Conservation (phyloP, 768 basidiomycete species). For the Boletus pseudo-olivaceus region DNA sequence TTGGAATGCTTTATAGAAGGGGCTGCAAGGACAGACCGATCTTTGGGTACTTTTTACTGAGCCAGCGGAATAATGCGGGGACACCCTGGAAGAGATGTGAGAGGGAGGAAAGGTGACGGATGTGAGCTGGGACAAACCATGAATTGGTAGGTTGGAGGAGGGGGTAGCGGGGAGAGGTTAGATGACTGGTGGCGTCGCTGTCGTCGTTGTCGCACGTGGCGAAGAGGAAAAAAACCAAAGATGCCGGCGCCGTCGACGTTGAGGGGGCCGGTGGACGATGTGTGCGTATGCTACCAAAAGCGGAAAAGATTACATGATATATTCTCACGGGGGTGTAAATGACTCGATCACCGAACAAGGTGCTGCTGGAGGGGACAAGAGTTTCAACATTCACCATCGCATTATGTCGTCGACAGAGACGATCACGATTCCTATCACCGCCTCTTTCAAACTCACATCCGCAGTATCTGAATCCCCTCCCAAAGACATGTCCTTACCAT, state of each 20-base stretch:
- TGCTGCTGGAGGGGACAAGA: neutral
- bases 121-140: constrained; percentile 18
- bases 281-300: constrained; percentile 6
- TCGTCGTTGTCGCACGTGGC: constrained; percentile 2
- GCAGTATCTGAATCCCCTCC: neutral
- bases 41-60: constrained; percentile 98
- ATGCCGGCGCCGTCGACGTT: neutral
- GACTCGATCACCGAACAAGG: constrained; percentile 10
- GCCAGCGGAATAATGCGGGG: constrained; percentile 96
- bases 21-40: constrained; percentile 57
- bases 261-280: neutral
- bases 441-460: constrained; percentile 20
- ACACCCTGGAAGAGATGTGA: constrained; percentile 67
- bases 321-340: constrained; percentile 18
- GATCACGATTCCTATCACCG: constrained; percentile 1
- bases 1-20: neutral
- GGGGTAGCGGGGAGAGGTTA: neutral
- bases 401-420: constrained; percentile 28
- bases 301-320: constrained; percentile 13
- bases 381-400: neutral
- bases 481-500: constrained; percentile 3
- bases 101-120: neutral
- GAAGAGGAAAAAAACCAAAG: neutral
- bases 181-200: neutral
- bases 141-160: neutral